Percentiles rank a stretch among this genome's conserved stretches.
Evolutionary conservation across 441 rosid species (phyloP).

Genomic region (Populus trichocarpa): DNA sequence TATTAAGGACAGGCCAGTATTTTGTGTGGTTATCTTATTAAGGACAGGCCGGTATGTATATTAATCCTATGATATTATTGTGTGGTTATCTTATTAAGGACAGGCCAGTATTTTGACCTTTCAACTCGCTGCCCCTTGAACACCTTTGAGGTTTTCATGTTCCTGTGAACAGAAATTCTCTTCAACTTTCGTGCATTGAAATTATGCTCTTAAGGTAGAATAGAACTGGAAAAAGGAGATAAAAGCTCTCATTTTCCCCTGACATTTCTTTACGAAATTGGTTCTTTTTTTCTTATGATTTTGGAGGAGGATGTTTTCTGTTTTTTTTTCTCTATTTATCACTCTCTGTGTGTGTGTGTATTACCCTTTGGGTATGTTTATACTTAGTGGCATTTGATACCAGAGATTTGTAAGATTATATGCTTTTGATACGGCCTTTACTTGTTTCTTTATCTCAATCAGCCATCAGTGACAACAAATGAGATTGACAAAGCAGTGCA

Average conservation of each 20-base stretch:
- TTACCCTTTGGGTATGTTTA: not conserved
- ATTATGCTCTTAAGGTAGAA: not conserved
- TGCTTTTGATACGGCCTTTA: constrained; percentile 6
- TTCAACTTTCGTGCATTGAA: not conserved
- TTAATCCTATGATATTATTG: not conserved
- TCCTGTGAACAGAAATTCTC: not conserved
- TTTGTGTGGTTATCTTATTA: too few species aligned
- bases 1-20: too few species aligned
- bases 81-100: not conserved
- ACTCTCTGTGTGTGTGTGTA: not conserved
- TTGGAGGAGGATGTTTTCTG: not conserved
- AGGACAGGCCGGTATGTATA: not conserved
- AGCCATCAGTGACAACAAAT: constrained; percentile 89
- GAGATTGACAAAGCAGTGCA: constrained; percentile 94
- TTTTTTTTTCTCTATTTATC: not conserved
- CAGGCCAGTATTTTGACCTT: not conserved
- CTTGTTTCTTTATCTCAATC: constrained; percentile 7
- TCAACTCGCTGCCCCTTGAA: not conserved
- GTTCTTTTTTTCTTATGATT: not conserved
- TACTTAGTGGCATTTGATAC: not conserved
- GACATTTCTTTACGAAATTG: not conserved
- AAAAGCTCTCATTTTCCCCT: not conserved
- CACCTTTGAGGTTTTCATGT: not conserved
- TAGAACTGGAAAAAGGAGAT: not conserved
- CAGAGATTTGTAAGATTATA: not conserved